Evolutionary conservation across 2,329 filamentous ascomycete genomes (phyloP).

Genomic region (Fusarium phyllophilum): DNA sequence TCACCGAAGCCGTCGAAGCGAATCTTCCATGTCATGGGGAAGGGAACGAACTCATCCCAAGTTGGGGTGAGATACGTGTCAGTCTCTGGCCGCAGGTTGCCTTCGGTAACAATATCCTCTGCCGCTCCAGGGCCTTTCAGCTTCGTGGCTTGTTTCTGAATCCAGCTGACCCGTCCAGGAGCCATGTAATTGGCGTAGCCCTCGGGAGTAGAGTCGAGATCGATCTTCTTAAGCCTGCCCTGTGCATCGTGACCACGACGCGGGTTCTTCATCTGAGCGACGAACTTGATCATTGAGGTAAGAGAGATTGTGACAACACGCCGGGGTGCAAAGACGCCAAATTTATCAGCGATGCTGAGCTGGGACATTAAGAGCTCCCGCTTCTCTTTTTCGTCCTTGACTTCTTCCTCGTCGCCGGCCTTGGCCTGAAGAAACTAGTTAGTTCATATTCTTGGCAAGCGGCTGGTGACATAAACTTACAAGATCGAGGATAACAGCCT

Average conservation of each 20-base stretch:
- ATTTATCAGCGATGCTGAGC: slow-evolving; percentile 4
- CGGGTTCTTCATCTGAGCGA: slow-evolving; percentile 36
- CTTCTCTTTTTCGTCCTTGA: not conserved
- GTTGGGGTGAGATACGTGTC: not conserved
- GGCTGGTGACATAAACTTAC: not conserved
- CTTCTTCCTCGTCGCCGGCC: not conserved
- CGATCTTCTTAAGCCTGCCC: slow-evolving; percentile 31
- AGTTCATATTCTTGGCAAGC: not conserved
- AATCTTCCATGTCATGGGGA: slow-evolving; percentile 12
- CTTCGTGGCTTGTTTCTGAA: not conserved
- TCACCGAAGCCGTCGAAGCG: slow-evolving; percentile 1
- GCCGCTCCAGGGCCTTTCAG: not conserved
- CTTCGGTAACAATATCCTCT: not conserved
- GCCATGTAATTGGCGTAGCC: slow-evolving; percentile 41
- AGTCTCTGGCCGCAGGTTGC: not conserved
- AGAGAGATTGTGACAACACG: not conserved
- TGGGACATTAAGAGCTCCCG: not conserved
- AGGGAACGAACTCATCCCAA: slow-evolving; percentile 7
- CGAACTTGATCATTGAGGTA: slow-evolving; percentile 34
- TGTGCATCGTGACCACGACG: slow-evolving; percentile 39
- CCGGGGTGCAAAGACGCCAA: not conserved
- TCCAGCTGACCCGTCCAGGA: not conserved
- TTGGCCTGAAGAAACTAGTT: not conserved
- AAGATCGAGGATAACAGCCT: not conserved
- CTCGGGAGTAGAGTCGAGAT: slow-evolving; percentile 21